Evolutionary conservation across 139 green algal species (phyloP).

Genomic region (Tetradesmus obliquus): DNA sequence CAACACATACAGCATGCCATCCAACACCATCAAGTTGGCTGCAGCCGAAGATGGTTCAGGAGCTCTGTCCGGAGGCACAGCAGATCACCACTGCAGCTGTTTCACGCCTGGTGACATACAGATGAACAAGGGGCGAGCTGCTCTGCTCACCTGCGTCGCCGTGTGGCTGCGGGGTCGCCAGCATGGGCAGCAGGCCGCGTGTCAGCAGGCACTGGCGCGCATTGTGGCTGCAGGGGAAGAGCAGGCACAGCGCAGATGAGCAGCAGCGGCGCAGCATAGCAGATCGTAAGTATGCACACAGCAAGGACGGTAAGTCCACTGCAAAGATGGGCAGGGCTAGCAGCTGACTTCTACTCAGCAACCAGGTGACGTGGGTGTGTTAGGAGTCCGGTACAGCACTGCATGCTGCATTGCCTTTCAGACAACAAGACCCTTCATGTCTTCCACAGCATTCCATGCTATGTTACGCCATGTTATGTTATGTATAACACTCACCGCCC

Average conservation of each 20-base stretch:
- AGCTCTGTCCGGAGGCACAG: no score
- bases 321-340: neutral
- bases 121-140: no score
- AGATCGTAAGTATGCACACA: neutral
- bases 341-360: no score
- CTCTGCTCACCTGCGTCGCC: conserved; percentile 45
- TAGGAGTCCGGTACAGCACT: neutral
- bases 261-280: neutral
- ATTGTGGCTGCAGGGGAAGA: conserved; percentile 41
- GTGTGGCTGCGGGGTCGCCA: conserved; percentile 80
- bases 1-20: no score
- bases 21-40: no score
- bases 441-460: neutral
- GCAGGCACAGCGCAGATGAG: neutral
- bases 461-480: neutral
- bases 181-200: conserved; percentile 86
- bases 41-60: no score
- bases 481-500: conserved; percentile 50
- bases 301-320: neutral
- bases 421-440: neutral
- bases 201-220: conserved; percentile 87
- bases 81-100: no score
- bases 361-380: neutral
- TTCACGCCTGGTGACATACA: no score
- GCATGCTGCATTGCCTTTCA: neutral